Conservation (phyloP, 2,329 filamentous ascomycete genomes). For the Fusarium solani-melongenae region DNA sequence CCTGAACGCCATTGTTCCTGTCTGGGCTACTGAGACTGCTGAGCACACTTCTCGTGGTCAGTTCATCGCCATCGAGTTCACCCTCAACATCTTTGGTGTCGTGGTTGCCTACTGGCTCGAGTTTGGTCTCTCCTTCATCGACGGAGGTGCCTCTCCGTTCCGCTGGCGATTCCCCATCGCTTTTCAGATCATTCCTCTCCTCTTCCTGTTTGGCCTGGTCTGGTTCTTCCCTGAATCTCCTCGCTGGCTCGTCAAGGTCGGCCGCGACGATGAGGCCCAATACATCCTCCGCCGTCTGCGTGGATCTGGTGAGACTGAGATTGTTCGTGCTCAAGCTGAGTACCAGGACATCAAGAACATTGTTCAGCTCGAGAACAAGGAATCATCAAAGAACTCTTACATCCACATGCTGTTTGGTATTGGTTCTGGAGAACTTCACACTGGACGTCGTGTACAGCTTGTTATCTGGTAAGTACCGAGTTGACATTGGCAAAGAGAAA, state of each 20-base stretch:
- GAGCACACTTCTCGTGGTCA: constrained; percentile 75
- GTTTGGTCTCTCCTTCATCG: constrained; percentile 70
- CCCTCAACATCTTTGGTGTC: constrained; percentile 45
- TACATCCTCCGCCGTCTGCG: constrained; percentile 74
- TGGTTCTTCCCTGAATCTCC: constrained; percentile 79
- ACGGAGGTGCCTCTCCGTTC: constrained; percentile 66
- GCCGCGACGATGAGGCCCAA: constrained; percentile 73
- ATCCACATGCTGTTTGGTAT: constrained; percentile 74
- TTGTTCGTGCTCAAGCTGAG: constrained; percentile 67
- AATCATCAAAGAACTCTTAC: constrained; percentile 70
- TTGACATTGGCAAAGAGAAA: not conserved
- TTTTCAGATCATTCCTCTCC: constrained; percentile 74
- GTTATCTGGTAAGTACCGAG: constrained; percentile 66
- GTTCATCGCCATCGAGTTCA: constrained; percentile 74
- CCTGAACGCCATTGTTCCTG: constrained; percentile 75
- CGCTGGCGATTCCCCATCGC: constrained; percentile 77
- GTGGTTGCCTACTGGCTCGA: constrained; percentile 67
- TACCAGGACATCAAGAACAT: constrained; percentile 76
- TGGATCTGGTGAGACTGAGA: constrained; percentile 65
- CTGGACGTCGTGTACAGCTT: constrained; percentile 74
- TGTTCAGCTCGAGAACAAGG: constrained; percentile 59
- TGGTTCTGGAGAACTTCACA: constrained; percentile 73
- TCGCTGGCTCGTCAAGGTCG: constrained; percentile 74
- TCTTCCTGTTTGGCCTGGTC: constrained; percentile 65
- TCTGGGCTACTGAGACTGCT: constrained; percentile 77